phyloP scores from a whole-genome alignment of 352 stramenopile species.

The Blastocystis sp. region DNA sequence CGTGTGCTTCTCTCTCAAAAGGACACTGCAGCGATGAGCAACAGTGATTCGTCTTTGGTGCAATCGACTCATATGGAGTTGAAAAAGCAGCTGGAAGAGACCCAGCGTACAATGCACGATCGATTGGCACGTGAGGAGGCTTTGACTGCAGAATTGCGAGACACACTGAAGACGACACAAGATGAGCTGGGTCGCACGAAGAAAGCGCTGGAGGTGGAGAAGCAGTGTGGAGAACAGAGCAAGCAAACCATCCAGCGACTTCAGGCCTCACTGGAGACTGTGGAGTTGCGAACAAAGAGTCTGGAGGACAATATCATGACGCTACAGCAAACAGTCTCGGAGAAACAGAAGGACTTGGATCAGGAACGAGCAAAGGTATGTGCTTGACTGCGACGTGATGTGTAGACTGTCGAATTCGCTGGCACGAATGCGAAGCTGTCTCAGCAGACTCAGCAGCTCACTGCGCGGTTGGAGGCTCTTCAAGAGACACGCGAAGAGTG shows the following conservation, averaged over 20 bases:
- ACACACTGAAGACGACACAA: neutral
- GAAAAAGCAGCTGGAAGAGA: neutral
- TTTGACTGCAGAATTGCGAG: neutral
- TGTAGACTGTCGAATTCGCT: neutral
- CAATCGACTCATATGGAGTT: neutral
- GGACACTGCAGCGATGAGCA: slow-evolving; percentile 67
- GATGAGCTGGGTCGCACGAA: neutral
- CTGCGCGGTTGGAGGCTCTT: neutral
- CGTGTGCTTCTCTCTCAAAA: slow-evolving; percentile 81
- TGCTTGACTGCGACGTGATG: neutral
- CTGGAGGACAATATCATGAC: neutral
- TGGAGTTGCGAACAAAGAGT: neutral
- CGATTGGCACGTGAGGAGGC: neutral
- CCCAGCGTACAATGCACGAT: neutral
- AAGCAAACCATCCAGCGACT: neutral
- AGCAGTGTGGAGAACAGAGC: neutral
- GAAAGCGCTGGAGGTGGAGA: neutral
- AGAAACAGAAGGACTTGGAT: neutral
- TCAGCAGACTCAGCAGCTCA: neutral
- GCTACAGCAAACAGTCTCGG: neutral
- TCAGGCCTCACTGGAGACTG: neutral
- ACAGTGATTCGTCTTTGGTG: neutral
- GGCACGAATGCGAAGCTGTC: neutral
- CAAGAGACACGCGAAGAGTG: neutral
- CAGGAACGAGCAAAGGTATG: neutral